Conservation (phyloP, 208 protist genomes). For the Trypanosoma scelopori region DNA sequence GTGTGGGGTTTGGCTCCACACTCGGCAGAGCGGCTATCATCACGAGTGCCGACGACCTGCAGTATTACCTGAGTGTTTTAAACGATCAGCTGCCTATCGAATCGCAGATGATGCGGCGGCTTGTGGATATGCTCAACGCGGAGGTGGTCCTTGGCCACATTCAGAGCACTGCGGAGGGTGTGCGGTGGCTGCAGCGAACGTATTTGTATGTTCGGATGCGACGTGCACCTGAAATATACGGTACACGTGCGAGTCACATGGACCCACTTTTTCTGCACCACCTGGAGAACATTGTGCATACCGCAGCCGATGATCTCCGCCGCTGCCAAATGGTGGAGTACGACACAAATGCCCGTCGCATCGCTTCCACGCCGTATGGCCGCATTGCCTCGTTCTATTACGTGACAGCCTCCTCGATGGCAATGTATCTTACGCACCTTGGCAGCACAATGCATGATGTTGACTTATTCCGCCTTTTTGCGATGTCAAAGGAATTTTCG, state of each 20-base stretch:
- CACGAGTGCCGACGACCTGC: conserved; percentile 96
- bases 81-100: conserved; percentile 99
- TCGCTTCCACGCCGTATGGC: conserved; percentile 95
- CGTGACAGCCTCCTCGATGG: conserved; percentile 95
- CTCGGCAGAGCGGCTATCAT: conserved; percentile 96
- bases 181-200: conserved; percentile 97
- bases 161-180: conserved; percentile 91
- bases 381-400: conserved; percentile 99
- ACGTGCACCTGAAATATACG: conserved; percentile 94
- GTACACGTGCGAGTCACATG: conserved; percentile 60
- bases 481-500: conserved; percentile 97
- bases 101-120: conserved; percentile 94
- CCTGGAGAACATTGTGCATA: conserved; percentile 95
- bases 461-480: conserved; percentile 97
- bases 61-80: conserved; percentile 98
- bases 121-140: conserved; percentile 99
- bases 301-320: conserved; percentile 91
- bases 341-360: conserved; percentile 87
- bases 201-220: conserved; percentile 99
- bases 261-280: conserved; percentile 90
- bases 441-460: conserved; percentile 96
- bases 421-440: conserved; percentile 94
- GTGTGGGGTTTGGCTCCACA: conserved; percentile 93
- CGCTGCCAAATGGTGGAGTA: conserved; percentile 93
- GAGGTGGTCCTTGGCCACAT: conserved; percentile 98